phyloP scores from a whole-genome alignment of 441 rosid species.

The Populus hybrid region DNA sequence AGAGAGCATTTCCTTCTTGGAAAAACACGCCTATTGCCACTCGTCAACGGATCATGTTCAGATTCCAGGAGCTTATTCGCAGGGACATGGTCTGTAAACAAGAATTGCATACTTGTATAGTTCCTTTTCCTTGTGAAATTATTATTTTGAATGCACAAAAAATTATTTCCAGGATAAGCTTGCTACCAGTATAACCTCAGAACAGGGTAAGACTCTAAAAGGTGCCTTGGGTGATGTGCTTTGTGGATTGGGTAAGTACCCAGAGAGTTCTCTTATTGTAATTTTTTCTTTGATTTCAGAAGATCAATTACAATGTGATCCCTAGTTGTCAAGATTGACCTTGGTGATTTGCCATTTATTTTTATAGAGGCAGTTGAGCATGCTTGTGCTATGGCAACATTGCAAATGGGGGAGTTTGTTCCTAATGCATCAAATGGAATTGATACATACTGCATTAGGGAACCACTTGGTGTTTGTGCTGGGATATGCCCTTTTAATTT shows the following conservation, averaged over 20 bases:
- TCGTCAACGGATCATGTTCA: conserved; percentile 62
- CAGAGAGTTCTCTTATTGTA: conserved; percentile 7
- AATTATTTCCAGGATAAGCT: conserved; percentile 48
- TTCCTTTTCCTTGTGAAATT: conserved; percentile 3
- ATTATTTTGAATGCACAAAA: conserved; percentile 13
- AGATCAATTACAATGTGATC: neutral
- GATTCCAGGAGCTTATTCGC: conserved; percentile 55
- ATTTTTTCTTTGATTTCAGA: conserved; percentile 14
- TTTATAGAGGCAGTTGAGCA: conserved; percentile 59
- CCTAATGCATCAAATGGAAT: conserved; percentile 52
- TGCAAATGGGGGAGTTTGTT: conserved; percentile 56
- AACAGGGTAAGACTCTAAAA: conserved; percentile 47
- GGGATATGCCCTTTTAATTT: conserved; percentile 58
- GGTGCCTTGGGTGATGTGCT: conserved; percentile 25
- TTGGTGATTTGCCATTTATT: conserved; percentile 18
- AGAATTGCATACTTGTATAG: neutral
- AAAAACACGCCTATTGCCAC: conserved; percentile 45
- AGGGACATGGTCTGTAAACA: conserved; percentile 47
- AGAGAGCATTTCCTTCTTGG: conserved; percentile 55
- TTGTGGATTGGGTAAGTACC: conserved; percentile 38
- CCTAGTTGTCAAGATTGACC: conserved; percentile 9
- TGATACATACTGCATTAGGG: conserved; percentile 51
- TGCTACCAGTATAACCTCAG: conserved; percentile 43
- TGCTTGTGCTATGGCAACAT: conserved; percentile 61
- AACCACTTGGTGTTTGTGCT: conserved; percentile 50